Conservation (phyloP, 352 stramenopile species). For the Phytophthora cactorum region DNA sequence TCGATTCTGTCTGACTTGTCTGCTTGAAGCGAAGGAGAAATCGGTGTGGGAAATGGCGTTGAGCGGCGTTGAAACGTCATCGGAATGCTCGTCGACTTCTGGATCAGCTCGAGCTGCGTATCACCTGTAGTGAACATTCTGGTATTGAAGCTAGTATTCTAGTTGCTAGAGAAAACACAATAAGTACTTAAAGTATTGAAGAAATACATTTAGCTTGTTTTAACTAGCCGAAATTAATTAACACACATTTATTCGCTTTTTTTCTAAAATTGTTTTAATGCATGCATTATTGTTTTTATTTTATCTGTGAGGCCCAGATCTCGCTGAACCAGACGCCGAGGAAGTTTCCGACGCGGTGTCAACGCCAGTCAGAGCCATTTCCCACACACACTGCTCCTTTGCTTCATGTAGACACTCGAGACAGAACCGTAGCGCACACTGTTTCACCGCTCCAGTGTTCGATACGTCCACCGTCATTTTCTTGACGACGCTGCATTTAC, state of each 20-base stretch:
- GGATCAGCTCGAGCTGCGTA: conserved; percentile 4
- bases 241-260: too few relatives aligned
- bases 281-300: not conserved
- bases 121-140: not conserved
- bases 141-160: too few relatives aligned
- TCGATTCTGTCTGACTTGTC: conserved; percentile 54
- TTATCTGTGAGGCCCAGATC: conserved; percentile 11
- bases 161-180: too few relatives aligned
- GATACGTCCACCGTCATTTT: conserved; percentile 61
- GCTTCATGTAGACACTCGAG: conserved; percentile 54
- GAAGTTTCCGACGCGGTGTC: conserved; percentile 14
- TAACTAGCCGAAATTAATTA: too few relatives aligned
- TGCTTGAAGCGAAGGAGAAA: conserved; percentile 54
- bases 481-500: conserved; percentile 59
- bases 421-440: conserved; percentile 54
- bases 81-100: conserved; percentile 18
- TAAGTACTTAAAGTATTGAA: too few relatives aligned
- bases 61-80: conserved; percentile 8
- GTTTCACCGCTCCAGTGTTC: conserved; percentile 30
- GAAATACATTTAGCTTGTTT: too few relatives aligned
- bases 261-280: not conserved
- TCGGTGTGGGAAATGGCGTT: conserved; percentile 52
- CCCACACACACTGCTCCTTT: conserved; percentile 48
- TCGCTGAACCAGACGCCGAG: conserved; percentile 15
- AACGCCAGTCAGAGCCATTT: conserved; percentile 39